Evolutionary conservation across 164 flowering plant genomes (phyloP), one percentile per base, ranked within the genome.

Genomic region (Kingdonia uniflora): DNA sequence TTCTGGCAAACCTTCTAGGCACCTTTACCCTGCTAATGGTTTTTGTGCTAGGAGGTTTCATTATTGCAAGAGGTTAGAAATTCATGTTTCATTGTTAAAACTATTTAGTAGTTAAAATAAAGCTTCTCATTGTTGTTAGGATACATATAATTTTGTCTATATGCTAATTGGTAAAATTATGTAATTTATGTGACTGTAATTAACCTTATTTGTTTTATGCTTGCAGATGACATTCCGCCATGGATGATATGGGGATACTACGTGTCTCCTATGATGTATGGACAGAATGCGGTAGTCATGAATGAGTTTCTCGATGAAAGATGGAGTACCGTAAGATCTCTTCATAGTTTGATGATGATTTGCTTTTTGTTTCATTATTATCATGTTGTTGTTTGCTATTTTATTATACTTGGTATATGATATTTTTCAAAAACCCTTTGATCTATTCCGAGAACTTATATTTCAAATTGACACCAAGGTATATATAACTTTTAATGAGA

Each of bases 11-110:
- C 60, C 62, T 78, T 0, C 52, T 73, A 5, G 79, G 80, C 21
- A 73, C 77, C 49, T 75, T 75, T 53, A 58, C 72, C 33, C 56
- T 77, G 63, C 60, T 81, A 8, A 3, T 74, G 52, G 71, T 77
- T 29, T 81, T 79, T 63, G 72, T 76, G 24, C 75, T 81, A 19
- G 84, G 87, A 62, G 87, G 87, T 19, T 81, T 81, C 53, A 76
- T 81, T 17, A 54, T 81, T 42, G 61, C 84, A 42, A 81, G 72
- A 75, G 72, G 87, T 81, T 15, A 65, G 72, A 7, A 25, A 11
- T 22, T 10, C 0, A 17, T 24, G 19, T 14, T 62, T 26, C 48
- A n/a, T n/a, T n/a, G n/a, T n/a, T n/a, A n/a, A n/a, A n/a, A 12
- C 42, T 14, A 6, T 19, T 23, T 19, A 42, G 42, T 33, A 29